Evolutionary conservation across 768 basidiomycete genomes (phyloP).

Genomic region (Pleurotus salmoneostramineus): DNA sequence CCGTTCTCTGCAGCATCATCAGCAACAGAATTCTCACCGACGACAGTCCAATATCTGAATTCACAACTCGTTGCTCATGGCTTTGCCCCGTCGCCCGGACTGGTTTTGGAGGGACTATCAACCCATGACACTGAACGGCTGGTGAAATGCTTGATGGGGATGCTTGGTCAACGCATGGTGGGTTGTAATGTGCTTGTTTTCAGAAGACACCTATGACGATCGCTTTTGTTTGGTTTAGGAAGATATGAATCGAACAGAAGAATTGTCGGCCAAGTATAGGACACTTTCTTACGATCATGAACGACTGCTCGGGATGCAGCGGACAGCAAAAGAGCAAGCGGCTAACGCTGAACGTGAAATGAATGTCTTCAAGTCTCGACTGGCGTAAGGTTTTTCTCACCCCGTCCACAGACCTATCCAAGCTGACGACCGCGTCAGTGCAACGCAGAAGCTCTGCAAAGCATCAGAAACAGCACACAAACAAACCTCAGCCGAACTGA

Average conservation of each 20-base stretch:
- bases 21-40: conserved; percentile 46
- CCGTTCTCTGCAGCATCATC: conserved; percentile 41
- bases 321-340: conserved; percentile 50
- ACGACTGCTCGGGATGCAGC: conserved; percentile 64
- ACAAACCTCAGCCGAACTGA: conserved; percentile 64
- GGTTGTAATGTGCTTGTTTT: conserved; percentile 20
- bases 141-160: conserved; percentile 70
- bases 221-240: conserved; percentile 26
- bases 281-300: conserved; percentile 82
- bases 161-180: conserved; percentile 78
- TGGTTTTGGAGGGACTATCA: conserved; percentile 64
- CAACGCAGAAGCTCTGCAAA: conserved; percentile 46
- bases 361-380: conserved; percentile 67
- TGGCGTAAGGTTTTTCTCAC: conserved; percentile 44
- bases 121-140: conserved; percentile 50
- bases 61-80: conserved; percentile 82
- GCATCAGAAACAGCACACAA: conserved; percentile 65
- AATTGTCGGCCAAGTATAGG: conserved; percentile 67
- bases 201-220: conserved; percentile 3
- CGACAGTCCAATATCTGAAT: conserved; percentile 76
- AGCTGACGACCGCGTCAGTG: conserved; percentile 27
- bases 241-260: conserved; percentile 79
- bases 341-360: conserved; percentile 78
- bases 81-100: conserved; percentile 57
- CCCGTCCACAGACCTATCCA: neutral